These are phyloP conservation scores for Pestalotiopsis fici DNA, from an alignment of 2,329 filamentous ascomycete genomes.

Conservation along the genomic window DNA sequence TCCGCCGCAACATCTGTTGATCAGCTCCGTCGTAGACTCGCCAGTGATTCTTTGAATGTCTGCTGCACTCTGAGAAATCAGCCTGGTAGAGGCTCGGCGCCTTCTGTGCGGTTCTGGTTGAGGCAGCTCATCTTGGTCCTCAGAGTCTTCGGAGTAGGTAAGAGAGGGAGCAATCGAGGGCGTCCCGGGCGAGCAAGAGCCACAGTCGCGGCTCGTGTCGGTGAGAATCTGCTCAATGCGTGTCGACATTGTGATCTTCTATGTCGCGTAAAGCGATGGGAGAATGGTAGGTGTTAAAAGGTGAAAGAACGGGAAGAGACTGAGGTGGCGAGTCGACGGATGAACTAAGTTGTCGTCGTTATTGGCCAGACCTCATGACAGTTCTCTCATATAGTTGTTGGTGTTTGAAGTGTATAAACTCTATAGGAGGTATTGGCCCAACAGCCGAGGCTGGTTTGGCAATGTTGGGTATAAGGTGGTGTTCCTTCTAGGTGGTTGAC, in stretches of 20 bases:
- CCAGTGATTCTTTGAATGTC: constrained; percentile 66
- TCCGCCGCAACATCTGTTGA: constrained; percentile 65
- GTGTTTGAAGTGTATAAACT: neutral
- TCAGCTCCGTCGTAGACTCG: constrained; percentile 62
- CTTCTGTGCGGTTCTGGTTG: constrained; percentile 47
- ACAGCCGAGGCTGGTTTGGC: neutral
- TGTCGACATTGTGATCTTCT: constrained; percentile 30
- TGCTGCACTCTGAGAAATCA: constrained; percentile 64
- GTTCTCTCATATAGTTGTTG: neutral
- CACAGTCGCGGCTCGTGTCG: constrained; percentile 39
- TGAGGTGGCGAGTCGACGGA: neutral
- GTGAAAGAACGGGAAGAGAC: constrained; percentile 7
- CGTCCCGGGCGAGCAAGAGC: constrained; percentile 43
- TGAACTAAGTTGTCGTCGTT: neutral
- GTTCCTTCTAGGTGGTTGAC: neutral
- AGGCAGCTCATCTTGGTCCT: constrained; percentile 56
- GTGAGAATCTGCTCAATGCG: constrained; percentile 39
- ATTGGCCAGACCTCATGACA: neutral
- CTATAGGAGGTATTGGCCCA: neutral
- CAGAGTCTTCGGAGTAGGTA: constrained; percentile 64
- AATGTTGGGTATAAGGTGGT: neutral
- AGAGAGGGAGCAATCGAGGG: constrained; percentile 61
- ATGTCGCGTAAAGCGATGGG: neutral
- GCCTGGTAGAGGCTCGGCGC: constrained; percentile 68
- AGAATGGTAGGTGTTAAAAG: neutral